Evolutionary conservation across 2,329 filamentous ascomycete species (phyloP).

Genomic region (Trichoderma sp.): DNA sequence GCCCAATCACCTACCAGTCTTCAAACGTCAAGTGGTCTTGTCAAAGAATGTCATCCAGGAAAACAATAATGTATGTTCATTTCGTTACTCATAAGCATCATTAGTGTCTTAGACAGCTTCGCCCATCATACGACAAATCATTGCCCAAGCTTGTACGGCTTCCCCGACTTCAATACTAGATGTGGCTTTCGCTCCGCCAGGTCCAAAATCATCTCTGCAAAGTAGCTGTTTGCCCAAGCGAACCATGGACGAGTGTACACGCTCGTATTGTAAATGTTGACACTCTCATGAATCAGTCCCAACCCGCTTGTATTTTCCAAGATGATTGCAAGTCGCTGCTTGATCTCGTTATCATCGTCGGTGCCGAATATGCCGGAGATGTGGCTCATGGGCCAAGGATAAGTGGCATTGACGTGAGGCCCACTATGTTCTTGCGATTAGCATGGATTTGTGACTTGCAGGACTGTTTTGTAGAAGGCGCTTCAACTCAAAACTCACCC

Average conservation of each 20-base stretch:
- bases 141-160: conserved; percentile 25
- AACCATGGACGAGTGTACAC: conserved; percentile 51
- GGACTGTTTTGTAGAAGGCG: not conserved
- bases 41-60: too few relatives aligned
- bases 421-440: conserved; percentile 46
- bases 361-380: conserved; percentile 56
- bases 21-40: too few relatives aligned
- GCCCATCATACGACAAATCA: not conserved
- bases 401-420: conserved; percentile 62
- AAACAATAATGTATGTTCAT: not conserved
- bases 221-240: conserved; percentile 47
- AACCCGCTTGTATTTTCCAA: conserved; percentile 44
- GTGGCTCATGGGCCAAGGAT: conserved; percentile 59
- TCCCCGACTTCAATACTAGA: conserved; percentile 52
- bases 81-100: not conserved
- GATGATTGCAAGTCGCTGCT: conserved; percentile 41
- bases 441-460: not conserved
- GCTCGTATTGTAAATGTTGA: conserved; percentile 45
- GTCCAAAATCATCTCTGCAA: conserved; percentile 60
- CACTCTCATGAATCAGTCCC: conserved; percentile 53
- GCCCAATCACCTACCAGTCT: too few relatives aligned
- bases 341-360: conserved; percentile 40
- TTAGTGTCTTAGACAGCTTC: not conserved
- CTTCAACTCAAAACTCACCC: conserved; percentile 29
- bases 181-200: conserved; percentile 80